Conservation (phyloP, 2,329 filamentous ascomycete genomes). For the Calonectria leucothoes region DNA sequence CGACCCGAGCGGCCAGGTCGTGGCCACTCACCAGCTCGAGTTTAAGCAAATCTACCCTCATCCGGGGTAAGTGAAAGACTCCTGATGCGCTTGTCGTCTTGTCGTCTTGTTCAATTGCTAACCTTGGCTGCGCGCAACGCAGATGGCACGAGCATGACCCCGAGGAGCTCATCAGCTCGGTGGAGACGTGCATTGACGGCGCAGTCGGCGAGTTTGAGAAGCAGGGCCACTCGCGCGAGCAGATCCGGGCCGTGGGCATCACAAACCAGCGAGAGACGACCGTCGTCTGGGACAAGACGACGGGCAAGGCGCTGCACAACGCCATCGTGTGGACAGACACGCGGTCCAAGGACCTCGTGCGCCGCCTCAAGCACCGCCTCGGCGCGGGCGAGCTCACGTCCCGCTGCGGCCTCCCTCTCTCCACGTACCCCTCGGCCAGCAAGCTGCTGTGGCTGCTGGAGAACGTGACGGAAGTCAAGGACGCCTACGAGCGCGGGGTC, state of each 20-base stretch:
- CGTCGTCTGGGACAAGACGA: conserved; percentile 81
- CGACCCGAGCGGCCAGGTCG: conserved; percentile 74
- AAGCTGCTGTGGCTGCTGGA: conserved; percentile 83
- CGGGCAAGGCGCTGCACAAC: conserved; percentile 81
- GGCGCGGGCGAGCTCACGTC: conserved; percentile 75
- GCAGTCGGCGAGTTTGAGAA: conserved; percentile 76
- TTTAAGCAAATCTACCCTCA: conserved; percentile 81
- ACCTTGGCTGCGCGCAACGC: neutral
- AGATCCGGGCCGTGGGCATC: conserved; percentile 82
- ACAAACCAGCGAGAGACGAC: conserved; percentile 89
- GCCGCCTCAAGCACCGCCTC: conserved; percentile 74
- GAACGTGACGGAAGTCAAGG: conserved; percentile 73
- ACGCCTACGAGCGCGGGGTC: conserved; percentile 77
- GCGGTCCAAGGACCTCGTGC: conserved; percentile 77
- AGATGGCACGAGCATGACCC: conserved; percentile 92
- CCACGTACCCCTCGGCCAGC: conserved; percentile 83
- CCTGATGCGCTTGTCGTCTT: neutral
- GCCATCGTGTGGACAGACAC: conserved; percentile 90
- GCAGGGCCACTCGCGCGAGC: conserved; percentile 72
- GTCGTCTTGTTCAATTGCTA: neutral
- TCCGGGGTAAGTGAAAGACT: conserved; percentile 70
- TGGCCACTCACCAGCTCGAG: conserved; percentile 80
- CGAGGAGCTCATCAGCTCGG: conserved; percentile 77
- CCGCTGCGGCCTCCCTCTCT: conserved; percentile 81
- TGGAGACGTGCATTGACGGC: conserved; percentile 80